phyloP scores from a whole-genome alignment of 1,284 basidiomycete species.

The Cryptococcus maquisensis region DNA sequence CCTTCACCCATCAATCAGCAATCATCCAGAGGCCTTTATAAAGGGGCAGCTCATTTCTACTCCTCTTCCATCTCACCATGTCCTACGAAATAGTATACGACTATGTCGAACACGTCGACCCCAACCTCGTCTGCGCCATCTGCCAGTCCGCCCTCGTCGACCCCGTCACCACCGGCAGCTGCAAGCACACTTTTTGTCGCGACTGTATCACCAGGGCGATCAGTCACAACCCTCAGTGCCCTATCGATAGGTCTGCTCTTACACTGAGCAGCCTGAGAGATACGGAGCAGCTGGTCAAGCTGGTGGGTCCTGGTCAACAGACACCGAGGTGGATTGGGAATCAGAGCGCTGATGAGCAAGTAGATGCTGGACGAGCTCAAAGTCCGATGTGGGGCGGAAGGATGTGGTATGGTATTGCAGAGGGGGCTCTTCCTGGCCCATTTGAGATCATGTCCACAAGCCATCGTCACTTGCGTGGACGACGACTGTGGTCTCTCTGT shows the following conservation, averaged over 20 bases:
- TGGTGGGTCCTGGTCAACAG: slow-evolving; percentile 7
- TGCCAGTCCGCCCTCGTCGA: slow-evolving; percentile 76
- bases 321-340: neutral
- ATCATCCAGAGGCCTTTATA: too few relatives aligned
- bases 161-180: slow-evolving; percentile 63
- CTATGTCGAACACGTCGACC: slow-evolving; percentile 38
- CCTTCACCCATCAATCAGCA: too few relatives aligned
- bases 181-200: slow-evolving; percentile 76
- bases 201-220: slow-evolving; percentile 69
- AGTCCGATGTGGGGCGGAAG: slow-evolving; percentile 60
- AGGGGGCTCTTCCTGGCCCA: slow-evolving; percentile 65
- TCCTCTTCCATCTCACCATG: neutral
- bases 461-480: slow-evolving; percentile 56
- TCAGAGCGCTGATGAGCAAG: neutral
- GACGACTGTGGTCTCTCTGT: slow-evolving; percentile 48
- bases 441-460: slow-evolving; percentile 61
- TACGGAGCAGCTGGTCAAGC: slow-evolving; percentile 20
- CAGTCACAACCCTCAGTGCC: slow-evolving; percentile 56
- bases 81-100: slow-evolving; percentile 34
- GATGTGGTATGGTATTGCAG: slow-evolving; percentile 62
- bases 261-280: slow-evolving; percentile 21
- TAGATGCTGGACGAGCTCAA: slow-evolving; percentile 78
- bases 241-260: slow-evolving; percentile 72
- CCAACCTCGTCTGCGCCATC: slow-evolving; percentile 66
- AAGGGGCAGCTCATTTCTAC: too few relatives aligned